Percentiles rank a stretch among this genome's conserved stretches.
Evolutionary conservation across 768 basidiomycete species (phyloP).

Genomic region (Russula abietina): DNA sequence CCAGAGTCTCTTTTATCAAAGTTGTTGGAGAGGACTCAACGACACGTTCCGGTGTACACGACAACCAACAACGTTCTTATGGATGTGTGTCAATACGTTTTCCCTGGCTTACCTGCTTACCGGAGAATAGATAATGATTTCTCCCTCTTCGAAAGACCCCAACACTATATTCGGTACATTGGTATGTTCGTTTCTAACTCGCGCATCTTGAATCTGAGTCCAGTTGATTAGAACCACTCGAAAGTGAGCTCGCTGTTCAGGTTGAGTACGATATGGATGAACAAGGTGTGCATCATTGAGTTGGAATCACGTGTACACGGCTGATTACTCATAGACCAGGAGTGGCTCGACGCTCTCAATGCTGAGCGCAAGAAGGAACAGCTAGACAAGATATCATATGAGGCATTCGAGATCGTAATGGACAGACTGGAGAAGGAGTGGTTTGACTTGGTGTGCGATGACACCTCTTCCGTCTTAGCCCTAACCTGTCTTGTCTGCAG

Average conservation of each 20-base stretch:
- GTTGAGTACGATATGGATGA: slow-evolving; percentile 99
- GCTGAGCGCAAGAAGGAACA: slow-evolving; percentile 72
- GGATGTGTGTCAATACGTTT: slow-evolving; percentile 39
- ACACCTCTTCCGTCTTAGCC: slow-evolving; percentile 5
- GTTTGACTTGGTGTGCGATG: slow-evolving; percentile 77
- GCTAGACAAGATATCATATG: slow-evolving; percentile 65
- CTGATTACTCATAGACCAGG: slow-evolving; percentile 57
- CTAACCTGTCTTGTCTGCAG: slow-evolving; percentile 35
- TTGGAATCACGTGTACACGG: background rate
- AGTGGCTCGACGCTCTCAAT: slow-evolving; percentile 89
- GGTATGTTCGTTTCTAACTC: slow-evolving; percentile 42
- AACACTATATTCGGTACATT: slow-evolving; percentile 87
- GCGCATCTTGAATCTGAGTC: background rate
- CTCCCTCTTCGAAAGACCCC: slow-evolving; percentile 66
- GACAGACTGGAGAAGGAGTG: slow-evolving; percentile 98
- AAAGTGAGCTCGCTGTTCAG: slow-evolving; percentile 83
- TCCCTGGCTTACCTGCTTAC: background rate
- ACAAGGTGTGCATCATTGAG: slow-evolving; percentile 54
- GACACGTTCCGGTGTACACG: slow-evolving; percentile 57
- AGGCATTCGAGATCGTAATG: slow-evolving; percentile 94
- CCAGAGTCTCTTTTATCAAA: slow-evolving; percentile 14
- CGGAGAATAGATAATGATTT: slow-evolving; percentile 52
- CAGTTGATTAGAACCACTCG: slow-evolving; percentile 66
- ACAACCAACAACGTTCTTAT: slow-evolving; percentile 39
- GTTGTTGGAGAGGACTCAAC: slow-evolving; percentile 27